These are phyloP conservation scores for Polygonum aviculare DNA, from an alignment of 148 eudicot species.

Conservation along the genomic window DNA sequence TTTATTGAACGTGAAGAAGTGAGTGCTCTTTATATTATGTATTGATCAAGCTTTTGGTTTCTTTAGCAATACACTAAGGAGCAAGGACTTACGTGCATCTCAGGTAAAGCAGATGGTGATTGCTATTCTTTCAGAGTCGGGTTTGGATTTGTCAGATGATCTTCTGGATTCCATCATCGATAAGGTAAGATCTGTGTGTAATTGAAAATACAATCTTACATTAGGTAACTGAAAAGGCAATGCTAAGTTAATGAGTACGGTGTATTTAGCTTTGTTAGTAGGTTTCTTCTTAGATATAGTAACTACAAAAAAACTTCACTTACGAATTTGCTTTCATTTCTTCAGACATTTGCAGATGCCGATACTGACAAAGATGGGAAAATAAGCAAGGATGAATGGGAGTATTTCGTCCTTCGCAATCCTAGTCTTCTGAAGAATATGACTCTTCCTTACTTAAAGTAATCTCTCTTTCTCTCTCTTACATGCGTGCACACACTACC, in stretches of 20 bases:
- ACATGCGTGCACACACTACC: not conserved
- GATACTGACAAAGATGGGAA: slow-evolving; percentile 45
- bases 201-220: not conserved
- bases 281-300: not conserved
- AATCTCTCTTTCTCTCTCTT: not conserved
- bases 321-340: not conserved
- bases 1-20: slow-evolving; percentile 97
- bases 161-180: slow-evolving; percentile 71
- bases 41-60: not conserved
- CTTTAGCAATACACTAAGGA: not conserved
- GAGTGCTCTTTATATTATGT: slow-evolving; percentile 23
- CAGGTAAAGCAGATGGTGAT: slow-evolving; percentile 95
- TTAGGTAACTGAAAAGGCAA: not conserved
- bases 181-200: slow-evolving; percentile 32
- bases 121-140: slow-evolving; percentile 76
- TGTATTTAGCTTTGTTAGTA: not conserved
- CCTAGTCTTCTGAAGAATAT: slow-evolving; percentile 36
- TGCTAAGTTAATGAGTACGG: not conserved
- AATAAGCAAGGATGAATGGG: slow-evolving; percentile 49
- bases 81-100: not conserved
- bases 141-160: slow-evolving; percentile 61
- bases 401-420: slow-evolving; percentile 33
- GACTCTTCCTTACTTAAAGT: slow-evolving; percentile 13
- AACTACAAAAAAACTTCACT: not conserved
- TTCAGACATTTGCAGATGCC: slow-evolving; percentile 46